A percentile compares a stretch with the other conserved stretches of the same genome.
These are phyloP conservation scores for Fulvia fulva DNA, from an alignment of 2,329 filamentous ascomycete genomes.

Conservation along the genomic window DNA sequence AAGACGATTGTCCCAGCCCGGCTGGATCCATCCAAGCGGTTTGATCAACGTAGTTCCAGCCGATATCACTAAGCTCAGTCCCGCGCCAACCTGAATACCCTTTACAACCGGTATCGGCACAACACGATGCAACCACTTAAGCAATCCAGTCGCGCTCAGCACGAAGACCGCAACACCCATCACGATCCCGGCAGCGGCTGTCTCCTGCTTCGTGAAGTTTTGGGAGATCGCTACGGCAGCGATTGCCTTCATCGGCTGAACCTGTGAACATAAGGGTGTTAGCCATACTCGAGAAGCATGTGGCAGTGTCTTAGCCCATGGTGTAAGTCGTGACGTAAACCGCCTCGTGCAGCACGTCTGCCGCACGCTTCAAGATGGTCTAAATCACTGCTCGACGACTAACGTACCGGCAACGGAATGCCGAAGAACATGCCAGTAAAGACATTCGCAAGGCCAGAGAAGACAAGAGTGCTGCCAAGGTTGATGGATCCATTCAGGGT, in stretches of 20 bases:
- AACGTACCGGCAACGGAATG: constrained; percentile 83
- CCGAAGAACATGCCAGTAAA: constrained; percentile 78
- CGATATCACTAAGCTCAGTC: constrained; percentile 74
- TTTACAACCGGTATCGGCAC: constrained; percentile 87
- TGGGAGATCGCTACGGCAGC: constrained; percentile 80
- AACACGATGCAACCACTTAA: constrained; percentile 66
- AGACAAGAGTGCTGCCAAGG: constrained; percentile 77
- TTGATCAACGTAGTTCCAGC: constrained; percentile 66
- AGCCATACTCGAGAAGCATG: too few relatives aligned
- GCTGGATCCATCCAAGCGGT: constrained; percentile 63
- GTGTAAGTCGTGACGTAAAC: too few relatives aligned
- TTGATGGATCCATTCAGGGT: constrained; percentile 74
- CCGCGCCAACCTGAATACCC: constrained; percentile 90
- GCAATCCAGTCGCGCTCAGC: constrained; percentile 74
- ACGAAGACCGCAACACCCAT: constrained; percentile 70
- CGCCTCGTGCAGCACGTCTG: too few relatives aligned
- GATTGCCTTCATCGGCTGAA: constrained; percentile 88
- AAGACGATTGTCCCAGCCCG: constrained; percentile 70
- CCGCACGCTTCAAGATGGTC: too few relatives aligned
- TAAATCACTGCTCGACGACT: too few relatives aligned
- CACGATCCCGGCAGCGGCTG: constrained; percentile 77
- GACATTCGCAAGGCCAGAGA: constrained; percentile 84
- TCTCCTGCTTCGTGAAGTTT: constrained; percentile 63
- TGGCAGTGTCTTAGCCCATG: too few relatives aligned
- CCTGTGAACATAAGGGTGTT: too few relatives aligned